These are phyloP conservation scores for Citrullus colocynthis DNA, from an alignment of 306 rosid genomes.

Conservation along the genomic window DNA sequence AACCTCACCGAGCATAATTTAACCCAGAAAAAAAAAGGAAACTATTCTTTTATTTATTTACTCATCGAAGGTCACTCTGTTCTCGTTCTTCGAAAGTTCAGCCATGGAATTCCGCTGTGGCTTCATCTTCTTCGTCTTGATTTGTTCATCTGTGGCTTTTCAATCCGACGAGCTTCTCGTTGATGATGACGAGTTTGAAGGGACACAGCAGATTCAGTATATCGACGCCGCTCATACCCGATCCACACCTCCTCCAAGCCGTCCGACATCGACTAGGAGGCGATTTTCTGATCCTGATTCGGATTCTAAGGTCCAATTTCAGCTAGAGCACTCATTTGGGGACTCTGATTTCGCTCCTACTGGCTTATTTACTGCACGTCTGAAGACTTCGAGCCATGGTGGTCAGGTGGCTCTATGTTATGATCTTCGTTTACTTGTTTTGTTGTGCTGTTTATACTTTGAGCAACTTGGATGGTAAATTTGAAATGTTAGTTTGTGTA, in stretches of 20 bases:
- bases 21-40: too few relatives aligned
- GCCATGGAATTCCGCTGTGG: constrained; percentile 13
- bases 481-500: not conserved
- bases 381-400: constrained; percentile 83
- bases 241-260: constrained; percentile 12
- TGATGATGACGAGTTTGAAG: constrained; percentile 93
- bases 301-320: constrained; percentile 88
- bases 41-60: too few relatives aligned
- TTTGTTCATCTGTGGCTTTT: constrained; percentile 34
- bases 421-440: not conserved
- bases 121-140: constrained; percentile 20
- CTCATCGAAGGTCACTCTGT: not conserved
- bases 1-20: too few relatives aligned
- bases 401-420: constrained; percentile 42
- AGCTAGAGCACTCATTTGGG: constrained; percentile 79
- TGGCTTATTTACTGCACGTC: constrained; percentile 87
- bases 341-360: constrained; percentile 66
- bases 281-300: constrained; percentile 56
- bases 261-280: constrained; percentile 35
- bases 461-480: not conserved
- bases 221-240: constrained; percentile 21
- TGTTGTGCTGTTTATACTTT: not conserved
- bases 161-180: constrained; percentile 87
- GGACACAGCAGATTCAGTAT: constrained; percentile 16
- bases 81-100: not conserved